Evolutionary conservation across 1,284 basidiomycete genomes (phyloP).

Genomic region (Chiua sp.): DNA sequence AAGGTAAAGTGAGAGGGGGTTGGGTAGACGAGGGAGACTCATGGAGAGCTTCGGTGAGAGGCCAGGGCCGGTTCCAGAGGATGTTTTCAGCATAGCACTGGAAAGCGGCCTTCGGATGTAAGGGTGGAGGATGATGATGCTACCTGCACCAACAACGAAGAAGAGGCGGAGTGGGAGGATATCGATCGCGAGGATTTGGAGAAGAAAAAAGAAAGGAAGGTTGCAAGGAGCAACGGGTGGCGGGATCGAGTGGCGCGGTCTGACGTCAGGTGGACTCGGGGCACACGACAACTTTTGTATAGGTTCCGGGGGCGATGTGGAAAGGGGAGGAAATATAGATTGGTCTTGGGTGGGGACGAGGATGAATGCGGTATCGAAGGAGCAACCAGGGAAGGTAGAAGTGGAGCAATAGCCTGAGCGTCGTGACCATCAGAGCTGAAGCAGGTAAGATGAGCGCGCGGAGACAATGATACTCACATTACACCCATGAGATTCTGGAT

Average conservation of each 20-base stretch:
- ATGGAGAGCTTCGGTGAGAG: slow-evolving; percentile 25
- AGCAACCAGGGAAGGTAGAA: slow-evolving; percentile 43
- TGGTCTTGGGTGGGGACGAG: not conserved
- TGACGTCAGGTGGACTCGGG: not conserved
- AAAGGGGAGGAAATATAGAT: not conserved
- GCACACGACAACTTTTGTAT: not conserved
- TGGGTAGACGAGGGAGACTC: slow-evolving; percentile 8
- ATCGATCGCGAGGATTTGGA: slow-evolving; percentile 55
- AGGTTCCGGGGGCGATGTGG: not conserved
- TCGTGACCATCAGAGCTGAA: slow-evolving; percentile 57
- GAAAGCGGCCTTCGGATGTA: slow-evolving; percentile 6
- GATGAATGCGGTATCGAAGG: slow-evolving; percentile 5
- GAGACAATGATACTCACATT: slow-evolving; percentile 48
- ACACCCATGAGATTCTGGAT: slow-evolving; percentile 85
- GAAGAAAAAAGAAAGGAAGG: slow-evolving; percentile 51
- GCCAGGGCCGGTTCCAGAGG: slow-evolving; percentile 20
- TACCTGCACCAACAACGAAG: slow-evolving; percentile 58
- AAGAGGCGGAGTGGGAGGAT: slow-evolving; percentile 66
- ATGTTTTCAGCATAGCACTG: not conserved
- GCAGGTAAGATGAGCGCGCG: slow-evolving; percentile 1
- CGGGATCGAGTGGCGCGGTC: slow-evolving; percentile 28
- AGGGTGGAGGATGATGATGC: slow-evolving; percentile 39
- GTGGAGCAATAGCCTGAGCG: slow-evolving; percentile 32
- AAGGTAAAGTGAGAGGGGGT: not conserved
- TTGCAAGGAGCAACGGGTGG: slow-evolving; percentile 46